Percentiles rank a stretch among this genome's conserved stretches.
phyloP scores from a whole-genome alignment of 805 yeast genomes.

The Lipomyces chichibuensis region DNA sequence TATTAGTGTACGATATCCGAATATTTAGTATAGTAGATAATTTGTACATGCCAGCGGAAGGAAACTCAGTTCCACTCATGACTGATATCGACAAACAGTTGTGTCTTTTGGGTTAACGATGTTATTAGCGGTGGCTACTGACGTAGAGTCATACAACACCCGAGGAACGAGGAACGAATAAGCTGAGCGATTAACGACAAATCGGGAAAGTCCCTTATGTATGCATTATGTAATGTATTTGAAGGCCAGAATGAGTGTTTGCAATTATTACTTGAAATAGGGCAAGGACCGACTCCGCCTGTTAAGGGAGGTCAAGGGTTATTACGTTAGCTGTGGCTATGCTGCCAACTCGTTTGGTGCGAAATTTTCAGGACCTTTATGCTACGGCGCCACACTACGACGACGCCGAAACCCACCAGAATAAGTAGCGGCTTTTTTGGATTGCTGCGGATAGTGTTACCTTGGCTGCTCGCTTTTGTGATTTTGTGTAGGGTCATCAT shows the following conservation, averaged over 20 bases:
- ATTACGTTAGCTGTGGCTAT: not conserved
- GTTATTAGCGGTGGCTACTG: no score
- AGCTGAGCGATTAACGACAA: no score
- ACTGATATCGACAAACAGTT: no score
- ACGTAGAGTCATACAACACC: no score
- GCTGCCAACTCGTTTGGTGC: not conserved
- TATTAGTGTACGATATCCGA: not conserved
- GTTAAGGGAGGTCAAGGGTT: not conserved
- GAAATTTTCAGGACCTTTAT: not conserved
- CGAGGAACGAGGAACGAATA: no score
- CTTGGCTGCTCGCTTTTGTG: not conserved
- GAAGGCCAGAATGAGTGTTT: not conserved
- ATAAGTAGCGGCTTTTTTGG: not conserved
- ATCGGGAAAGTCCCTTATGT: no score
- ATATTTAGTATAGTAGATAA: not conserved
- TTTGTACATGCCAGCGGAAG: not conserved
- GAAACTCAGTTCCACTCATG: not conserved
- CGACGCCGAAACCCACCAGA: not conserved
- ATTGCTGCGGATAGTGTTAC: not conserved
- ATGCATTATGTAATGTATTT: no score
- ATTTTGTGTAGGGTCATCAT: conserved; percentile 13
- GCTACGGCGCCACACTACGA: not conserved
- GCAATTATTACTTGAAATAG: not conserved
- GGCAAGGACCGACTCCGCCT: not conserved
- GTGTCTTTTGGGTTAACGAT: no score